These are phyloP conservation scores for Balamuthia mandrillaris DNA, from an alignment of 208 protist genomes.

Conservation along the genomic window DNA sequence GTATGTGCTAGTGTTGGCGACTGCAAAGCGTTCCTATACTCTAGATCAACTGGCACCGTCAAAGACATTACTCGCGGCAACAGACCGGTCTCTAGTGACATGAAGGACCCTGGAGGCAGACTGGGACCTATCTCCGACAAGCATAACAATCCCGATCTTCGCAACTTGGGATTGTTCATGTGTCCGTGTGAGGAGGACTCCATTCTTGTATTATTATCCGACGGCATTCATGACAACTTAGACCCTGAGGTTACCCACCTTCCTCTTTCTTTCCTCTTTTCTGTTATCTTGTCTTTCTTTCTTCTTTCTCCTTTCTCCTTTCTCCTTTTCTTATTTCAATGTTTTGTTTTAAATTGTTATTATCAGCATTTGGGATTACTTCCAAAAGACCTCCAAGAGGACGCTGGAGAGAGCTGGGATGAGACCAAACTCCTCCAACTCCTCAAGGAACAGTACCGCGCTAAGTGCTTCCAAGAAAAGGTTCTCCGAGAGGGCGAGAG, in stretches of 20 bases:
- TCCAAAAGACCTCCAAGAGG: slow-evolving; percentile 14
- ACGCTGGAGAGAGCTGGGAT: too few species aligned
- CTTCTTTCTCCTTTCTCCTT: not conserved
- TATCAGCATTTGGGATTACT: slow-evolving; percentile 10
- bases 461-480: too few species aligned
- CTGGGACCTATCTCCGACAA: slow-evolving; percentile 39
- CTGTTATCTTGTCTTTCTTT: not conserved
- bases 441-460: too few species aligned
- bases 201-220: too few species aligned
- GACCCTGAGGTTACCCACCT: too few species aligned
- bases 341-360: too few species aligned
- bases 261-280: not conserved
- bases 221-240: too few species aligned
- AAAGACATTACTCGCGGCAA: slow-evolving; percentile 58
- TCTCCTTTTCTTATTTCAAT: not conserved
- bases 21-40: slow-evolving; percentile 60
- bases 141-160: too few species aligned
- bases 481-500: too few species aligned
- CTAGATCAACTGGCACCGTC: not conserved
- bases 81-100: slow-evolving; percentile 35
- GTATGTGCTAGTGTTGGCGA: slow-evolving; percentile 55
- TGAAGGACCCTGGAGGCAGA: slow-evolving; percentile 58
- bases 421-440: too few species aligned
- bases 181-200: slow-evolving; percentile 24
- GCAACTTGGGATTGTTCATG: slow-evolving; percentile 37